These are phyloP conservation scores for Sugiyamaella xylanicola DNA, from an alignment of 1,139 yeast species.

Conservation along the genomic window DNA sequence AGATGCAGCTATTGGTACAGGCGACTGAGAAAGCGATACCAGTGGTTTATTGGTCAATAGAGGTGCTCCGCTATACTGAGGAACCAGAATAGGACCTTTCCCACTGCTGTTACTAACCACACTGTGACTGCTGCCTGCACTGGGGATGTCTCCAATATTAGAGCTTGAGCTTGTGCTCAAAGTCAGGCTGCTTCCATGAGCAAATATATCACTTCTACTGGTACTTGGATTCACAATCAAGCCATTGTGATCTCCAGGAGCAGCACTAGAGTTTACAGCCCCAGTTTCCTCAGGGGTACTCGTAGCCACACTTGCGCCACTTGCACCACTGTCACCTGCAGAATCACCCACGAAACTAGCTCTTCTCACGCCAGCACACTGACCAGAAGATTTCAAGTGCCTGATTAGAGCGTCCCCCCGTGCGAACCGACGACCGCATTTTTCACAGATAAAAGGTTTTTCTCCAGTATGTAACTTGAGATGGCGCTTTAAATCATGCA, in stretches of 20 bases:
- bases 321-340: background rate
- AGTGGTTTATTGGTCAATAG: background rate
- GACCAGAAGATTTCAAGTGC: slow-evolving; percentile 51
- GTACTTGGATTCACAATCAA: background rate
- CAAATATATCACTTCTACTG: background rate
- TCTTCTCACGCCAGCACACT: slow-evolving; percentile 32
- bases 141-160: too few species aligned
- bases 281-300: slow-evolving; percentile 1
- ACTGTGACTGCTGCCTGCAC: too few species aligned
- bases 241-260: slow-evolving; percentile 3
- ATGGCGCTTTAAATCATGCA: slow-evolving; percentile 77
- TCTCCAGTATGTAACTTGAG: slow-evolving; percentile 76
- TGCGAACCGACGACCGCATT: slow-evolving; percentile 69
- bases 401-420: slow-evolving; percentile 76
- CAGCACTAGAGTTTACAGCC: background rate
- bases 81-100: background rate
- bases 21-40: background rate
- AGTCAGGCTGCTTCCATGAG: background rate
- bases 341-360: slow-evolving; percentile 11
- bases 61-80: background rate
- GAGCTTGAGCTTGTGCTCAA: too few species aligned
- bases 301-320: slow-evolving; percentile 11
- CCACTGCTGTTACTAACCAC: background rate
- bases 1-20: slow-evolving; percentile 3
- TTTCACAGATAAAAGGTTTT: slow-evolving; percentile 63